phyloP scores from a whole-genome alignment of 2,329 filamentous ascomycete species.

The Diplocarpon rosae region DNA sequence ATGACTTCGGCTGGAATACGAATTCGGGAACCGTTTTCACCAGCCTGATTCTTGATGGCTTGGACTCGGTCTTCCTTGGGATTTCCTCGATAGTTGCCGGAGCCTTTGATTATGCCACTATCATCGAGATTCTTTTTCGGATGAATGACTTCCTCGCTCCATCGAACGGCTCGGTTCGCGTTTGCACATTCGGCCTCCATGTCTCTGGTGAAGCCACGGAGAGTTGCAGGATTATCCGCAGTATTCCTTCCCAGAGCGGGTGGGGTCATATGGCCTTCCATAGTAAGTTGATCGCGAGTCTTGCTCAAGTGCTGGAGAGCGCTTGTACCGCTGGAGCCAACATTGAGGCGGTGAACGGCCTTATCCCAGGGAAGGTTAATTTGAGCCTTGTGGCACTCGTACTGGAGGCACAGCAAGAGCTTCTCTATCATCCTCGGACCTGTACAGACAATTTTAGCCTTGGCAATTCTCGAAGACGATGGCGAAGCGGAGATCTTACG shows the following conservation, averaged over 20 bases:
- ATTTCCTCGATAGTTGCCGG: slow-evolving; percentile 18
- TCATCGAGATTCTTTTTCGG: slow-evolving; percentile 13
- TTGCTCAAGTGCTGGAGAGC: slow-evolving; percentile 20
- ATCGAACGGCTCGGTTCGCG: slow-evolving; percentile 10
- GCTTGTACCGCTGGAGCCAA: slow-evolving; percentile 17
- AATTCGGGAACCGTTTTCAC: background rate
- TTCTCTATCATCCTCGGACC: slow-evolving; percentile 38
- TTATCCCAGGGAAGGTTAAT: slow-evolving; percentile 21
- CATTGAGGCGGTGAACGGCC: slow-evolving; percentile 19
- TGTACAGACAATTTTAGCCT: slow-evolving; percentile 15
- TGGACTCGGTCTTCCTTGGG: background rate
- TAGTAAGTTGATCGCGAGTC: slow-evolving; percentile 16
- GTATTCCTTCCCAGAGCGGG: slow-evolving; percentile 17
- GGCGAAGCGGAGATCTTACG: slow-evolving; percentile 27
- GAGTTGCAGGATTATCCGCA: background rate
- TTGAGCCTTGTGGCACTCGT: slow-evolving; percentile 26
- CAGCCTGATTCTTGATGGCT: background rate
- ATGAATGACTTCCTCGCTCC: slow-evolving; percentile 17
- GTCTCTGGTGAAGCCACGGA: slow-evolving; percentile 22
- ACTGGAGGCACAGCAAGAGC: slow-evolving; percentile 32
- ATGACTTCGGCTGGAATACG: background rate
- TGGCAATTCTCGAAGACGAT: background rate
- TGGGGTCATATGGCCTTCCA: slow-evolving; percentile 25
- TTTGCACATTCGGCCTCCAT: slow-evolving; percentile 2
- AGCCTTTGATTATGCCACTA: slow-evolving; percentile 18